These are phyloP conservation scores for Urtica urens DNA, from an alignment of 306 rosid genomes.

Conservation along the genomic window DNA sequence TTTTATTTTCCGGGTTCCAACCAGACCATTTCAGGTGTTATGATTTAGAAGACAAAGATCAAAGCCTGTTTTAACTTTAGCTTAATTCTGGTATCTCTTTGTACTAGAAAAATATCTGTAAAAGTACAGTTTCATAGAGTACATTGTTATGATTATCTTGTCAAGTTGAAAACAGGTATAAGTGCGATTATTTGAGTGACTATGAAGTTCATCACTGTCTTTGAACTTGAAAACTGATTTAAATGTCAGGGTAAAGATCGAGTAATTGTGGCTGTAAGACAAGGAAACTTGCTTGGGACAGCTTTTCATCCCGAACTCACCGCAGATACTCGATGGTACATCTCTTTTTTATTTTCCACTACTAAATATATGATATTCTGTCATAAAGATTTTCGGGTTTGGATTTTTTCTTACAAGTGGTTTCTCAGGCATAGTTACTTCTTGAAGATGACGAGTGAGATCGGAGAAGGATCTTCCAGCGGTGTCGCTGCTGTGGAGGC, in stretches of 20 bases:
- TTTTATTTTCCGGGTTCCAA: no score
- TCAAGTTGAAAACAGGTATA: no score
- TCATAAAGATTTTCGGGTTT: no score
- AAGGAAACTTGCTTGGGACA: constrained; percentile 72
- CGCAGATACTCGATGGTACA: constrained; percentile 84
- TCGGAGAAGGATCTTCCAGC: constrained; percentile 46
- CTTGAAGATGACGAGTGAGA: constrained; percentile 52
- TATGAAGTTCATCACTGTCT: no score
- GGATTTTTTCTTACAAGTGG: neutral
- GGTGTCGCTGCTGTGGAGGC: constrained; percentile 29
- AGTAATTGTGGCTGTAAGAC: constrained; percentile 90
- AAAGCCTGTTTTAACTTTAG: no score
- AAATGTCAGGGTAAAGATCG: constrained; percentile 45
- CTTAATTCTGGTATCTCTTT: no score
- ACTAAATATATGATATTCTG: neutral
- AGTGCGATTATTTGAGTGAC: no score
- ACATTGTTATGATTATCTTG: no score
- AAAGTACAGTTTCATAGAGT: no score
- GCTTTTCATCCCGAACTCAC: constrained; percentile 99
- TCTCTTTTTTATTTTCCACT: neutral
- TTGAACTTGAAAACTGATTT: constrained; percentile 4
- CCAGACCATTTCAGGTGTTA: no score
- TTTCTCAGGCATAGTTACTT: constrained; percentile 92
- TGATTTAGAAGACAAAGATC: no score
- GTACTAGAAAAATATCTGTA: no score